Evolutionary conservation across 2,329 filamentous ascomycete species (phyloP).

Genomic region (Aschersonia sp.): DNA sequence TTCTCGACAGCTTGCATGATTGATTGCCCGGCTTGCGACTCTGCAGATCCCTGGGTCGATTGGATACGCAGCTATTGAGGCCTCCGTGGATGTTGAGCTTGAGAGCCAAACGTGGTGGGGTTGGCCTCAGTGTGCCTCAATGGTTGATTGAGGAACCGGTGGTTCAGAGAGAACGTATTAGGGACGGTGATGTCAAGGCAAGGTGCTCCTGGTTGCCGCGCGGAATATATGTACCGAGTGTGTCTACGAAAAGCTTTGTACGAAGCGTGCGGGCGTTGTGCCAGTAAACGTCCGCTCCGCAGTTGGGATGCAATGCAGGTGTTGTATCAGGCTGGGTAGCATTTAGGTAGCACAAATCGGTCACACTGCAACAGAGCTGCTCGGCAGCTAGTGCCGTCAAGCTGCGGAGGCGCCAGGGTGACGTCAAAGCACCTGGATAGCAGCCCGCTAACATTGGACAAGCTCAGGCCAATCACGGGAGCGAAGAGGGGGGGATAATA

Average conservation of each 20-base stretch:
- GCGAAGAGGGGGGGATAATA: neutral
- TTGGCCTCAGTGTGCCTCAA: no score
- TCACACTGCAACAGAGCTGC: neutral
- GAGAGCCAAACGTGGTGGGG: neutral
- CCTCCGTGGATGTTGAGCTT: neutral
- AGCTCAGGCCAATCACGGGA: neutral
- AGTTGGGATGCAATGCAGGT: neutral
- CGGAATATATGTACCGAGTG: neutral
- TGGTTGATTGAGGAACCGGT: no score
- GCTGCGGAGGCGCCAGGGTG: neutral
- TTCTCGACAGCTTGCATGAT: slow-evolving; percentile 3
- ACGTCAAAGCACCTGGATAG: slow-evolving; percentile 1
- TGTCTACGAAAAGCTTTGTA: neutral
- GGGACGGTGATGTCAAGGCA: neutral
- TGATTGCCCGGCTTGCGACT: neutral
- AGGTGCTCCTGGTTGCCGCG: neutral
- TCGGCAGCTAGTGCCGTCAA: neutral
- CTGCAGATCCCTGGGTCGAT: neutral
- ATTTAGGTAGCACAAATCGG: neutral
- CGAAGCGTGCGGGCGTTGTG: neutral
- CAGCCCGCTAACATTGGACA: neutral
- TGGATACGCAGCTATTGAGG: neutral
- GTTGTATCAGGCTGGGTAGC: neutral
- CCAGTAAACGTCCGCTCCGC: neutral
- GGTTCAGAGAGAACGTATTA: no score